Conservation (phyloP, 148 eudicot genomes). For the Rhododendron mucronatum region DNA sequence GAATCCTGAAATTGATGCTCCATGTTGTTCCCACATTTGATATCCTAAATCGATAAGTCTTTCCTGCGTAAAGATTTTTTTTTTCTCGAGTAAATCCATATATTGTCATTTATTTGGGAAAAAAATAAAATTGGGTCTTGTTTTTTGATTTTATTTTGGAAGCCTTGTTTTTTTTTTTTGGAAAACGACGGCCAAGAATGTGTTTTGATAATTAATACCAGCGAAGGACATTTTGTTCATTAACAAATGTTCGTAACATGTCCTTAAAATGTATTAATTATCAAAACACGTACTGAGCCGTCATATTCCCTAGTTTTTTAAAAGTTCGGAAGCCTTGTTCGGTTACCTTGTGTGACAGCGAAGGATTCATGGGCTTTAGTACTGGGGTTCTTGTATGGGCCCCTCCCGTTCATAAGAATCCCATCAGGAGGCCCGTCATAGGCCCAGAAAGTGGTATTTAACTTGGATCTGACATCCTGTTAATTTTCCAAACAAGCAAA, state of each 20-base stretch:
- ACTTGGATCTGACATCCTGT: conserved; percentile 18
- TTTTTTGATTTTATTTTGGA: neutral
- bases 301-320: no score
- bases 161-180: neutral
- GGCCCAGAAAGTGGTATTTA: neutral
- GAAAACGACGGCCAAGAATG: no score
- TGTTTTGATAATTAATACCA: no score
- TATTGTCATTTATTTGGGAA: neutral
- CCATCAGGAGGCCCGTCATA: conserved; percentile 13
- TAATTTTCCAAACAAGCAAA: neutral
- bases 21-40: conserved; percentile 29
- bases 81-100: no score
- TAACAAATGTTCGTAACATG: no score
- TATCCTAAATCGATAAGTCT: conserved; percentile 32
- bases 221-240: no score
- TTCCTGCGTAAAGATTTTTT: conserved; percentile 11
- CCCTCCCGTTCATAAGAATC: conserved; percentile 35
- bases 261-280: no score
- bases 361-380: conserved; percentile 21
- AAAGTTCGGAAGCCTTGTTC: neutral
- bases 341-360: conserved; percentile 28
- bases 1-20: conserved; percentile 36
- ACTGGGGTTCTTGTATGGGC: conserved; percentile 3
- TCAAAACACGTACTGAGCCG: no score
- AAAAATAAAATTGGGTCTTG: neutral